Conservation (phyloP, 495 filamentous ascomycete genomes). For the Oidiodendron maius region DNA sequence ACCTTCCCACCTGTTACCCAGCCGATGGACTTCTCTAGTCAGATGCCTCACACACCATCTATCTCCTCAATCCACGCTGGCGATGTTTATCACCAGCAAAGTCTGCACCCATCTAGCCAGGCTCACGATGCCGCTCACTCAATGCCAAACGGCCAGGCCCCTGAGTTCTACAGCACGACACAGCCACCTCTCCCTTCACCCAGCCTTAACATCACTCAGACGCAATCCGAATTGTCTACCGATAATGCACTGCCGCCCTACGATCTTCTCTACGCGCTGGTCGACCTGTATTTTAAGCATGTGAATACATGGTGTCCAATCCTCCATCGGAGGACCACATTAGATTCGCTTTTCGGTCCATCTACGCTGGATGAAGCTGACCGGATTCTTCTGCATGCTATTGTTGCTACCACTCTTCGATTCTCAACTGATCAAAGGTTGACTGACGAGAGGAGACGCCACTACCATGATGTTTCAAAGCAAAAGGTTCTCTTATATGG, state of each 20-base stretch:
- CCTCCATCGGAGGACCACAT: constrained; percentile 68
- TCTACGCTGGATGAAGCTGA: constrained; percentile 68
- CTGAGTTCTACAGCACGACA: constrained; percentile 34
- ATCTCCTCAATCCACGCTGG: constrained; percentile 15
- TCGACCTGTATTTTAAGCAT: constrained; percentile 85
- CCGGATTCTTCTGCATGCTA: constrained; percentile 76
- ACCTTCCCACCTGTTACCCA: constrained; percentile 22
- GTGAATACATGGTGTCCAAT: constrained; percentile 89
- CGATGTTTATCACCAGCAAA: constrained; percentile 20
- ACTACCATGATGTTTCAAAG: constrained; percentile 75
- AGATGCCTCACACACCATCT: constrained; percentile 20
- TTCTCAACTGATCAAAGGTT: constrained; percentile 71
- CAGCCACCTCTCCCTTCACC: constrained; percentile 39
- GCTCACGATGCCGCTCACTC: constrained; percentile 6
- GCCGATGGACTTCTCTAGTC: constrained; percentile 19
- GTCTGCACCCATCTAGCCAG: constrained; percentile 13
- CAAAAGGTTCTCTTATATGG: constrained; percentile 72
- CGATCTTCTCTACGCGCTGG: constrained; percentile 72
- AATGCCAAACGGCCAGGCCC: constrained; percentile 16
- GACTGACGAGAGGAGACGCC: constrained; percentile 60
- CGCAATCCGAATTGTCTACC: constrained; percentile 24
- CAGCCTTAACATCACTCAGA: constrained; percentile 31
- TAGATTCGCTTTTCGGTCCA: constrained; percentile 76
- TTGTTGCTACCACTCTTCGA: constrained; percentile 79
- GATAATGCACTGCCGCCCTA: constrained; percentile 81